phyloP scores from a whole-genome alignment of 768 basidiomycete genomes.

The Collybiopsis luxurians region DNA sequence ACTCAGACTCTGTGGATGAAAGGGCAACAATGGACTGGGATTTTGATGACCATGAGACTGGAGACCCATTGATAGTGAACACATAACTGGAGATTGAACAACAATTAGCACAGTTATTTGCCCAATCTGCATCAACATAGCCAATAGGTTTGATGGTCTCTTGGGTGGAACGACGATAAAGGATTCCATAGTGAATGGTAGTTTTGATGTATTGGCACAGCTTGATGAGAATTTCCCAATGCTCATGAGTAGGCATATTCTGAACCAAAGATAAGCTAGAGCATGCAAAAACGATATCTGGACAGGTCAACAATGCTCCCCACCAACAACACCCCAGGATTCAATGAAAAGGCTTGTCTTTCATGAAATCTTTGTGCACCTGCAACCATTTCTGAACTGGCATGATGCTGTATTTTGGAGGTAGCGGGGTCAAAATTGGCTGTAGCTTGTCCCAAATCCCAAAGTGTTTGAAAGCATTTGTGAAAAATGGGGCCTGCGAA shows the following conservation, averaged over 20 bases:
- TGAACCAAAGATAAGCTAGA: too few species aligned
- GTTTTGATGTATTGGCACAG: neutral
- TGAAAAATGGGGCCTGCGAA: neutral
- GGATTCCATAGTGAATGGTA: neutral
- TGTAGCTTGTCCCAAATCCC: neutral
- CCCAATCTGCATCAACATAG: neutral
- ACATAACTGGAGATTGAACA: neutral
- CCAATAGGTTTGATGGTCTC: neutral
- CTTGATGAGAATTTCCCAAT: neutral
- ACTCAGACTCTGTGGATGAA: too few species aligned
- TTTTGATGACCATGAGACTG: neutral
- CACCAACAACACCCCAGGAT: too few species aligned
- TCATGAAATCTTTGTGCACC: neutral
- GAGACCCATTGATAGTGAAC: neutral
- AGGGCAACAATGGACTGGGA: neutral
- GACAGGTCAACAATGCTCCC: too few species aligned
- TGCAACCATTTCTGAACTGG: too few species aligned
- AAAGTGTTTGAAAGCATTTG: neutral
- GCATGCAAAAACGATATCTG: too few species aligned
- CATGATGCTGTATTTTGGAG: neutral
- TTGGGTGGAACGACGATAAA: conserved; percentile 39
- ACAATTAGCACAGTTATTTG: neutral
- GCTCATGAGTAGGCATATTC: neutral
- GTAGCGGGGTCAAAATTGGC: neutral
- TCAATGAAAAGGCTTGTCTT: neutral